These are phyloP conservation scores for Volvariella surrecta DNA, from an alignment of 1,284 basidiomycete genomes.

Conservation along the genomic window DNA sequence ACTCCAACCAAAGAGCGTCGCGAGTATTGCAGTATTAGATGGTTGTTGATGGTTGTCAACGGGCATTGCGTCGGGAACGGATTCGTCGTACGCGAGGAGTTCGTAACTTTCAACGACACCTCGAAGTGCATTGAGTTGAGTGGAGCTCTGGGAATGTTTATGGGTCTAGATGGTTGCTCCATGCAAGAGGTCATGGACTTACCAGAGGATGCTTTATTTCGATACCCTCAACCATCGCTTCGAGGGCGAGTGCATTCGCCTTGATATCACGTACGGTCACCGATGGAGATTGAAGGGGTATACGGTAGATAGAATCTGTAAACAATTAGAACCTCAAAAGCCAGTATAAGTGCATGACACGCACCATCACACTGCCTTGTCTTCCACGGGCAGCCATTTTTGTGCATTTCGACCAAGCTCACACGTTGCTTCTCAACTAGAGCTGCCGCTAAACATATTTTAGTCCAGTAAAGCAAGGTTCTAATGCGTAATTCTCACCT, in stretches of 20 bases:
- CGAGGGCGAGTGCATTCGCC: slow-evolving; percentile 41
- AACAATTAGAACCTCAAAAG: slow-evolving; percentile 2
- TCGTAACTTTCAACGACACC: slow-evolving; percentile 26
- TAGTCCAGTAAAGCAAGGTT: not conserved
- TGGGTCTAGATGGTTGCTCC: slow-evolving; percentile 3
- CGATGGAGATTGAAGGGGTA: slow-evolving; percentile 58
- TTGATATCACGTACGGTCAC: slow-evolving; percentile 53
- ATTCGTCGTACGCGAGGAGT: slow-evolving; percentile 10
- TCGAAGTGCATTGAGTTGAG: slow-evolving; percentile 34
- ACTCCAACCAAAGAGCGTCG: slow-evolving; percentile 65
- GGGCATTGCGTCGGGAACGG: slow-evolving; percentile 10
- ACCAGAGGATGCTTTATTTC: slow-evolving; percentile 67
- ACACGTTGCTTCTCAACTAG: slow-evolving; percentile 64
- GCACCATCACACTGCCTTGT: slow-evolving; percentile 67
- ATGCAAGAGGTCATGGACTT: slow-evolving; percentile 14
- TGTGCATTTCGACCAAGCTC: slow-evolving; percentile 60
- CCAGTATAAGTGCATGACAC: slow-evolving; percentile 12
- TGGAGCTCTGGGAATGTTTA: slow-evolving; percentile 27
- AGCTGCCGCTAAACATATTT: slow-evolving; percentile 39
- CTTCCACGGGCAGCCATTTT: slow-evolving; percentile 76
- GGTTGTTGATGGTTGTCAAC: slow-evolving; percentile 20
- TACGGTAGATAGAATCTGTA: slow-evolving; percentile 64
- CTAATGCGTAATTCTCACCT: slow-evolving; percentile 40
- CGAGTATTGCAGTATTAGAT: slow-evolving; percentile 49
- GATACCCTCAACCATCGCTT: slow-evolving; percentile 43